Conservation (phyloP, 768 basidiomycete species). For the Rhizopogon salebrosus region DNA sequence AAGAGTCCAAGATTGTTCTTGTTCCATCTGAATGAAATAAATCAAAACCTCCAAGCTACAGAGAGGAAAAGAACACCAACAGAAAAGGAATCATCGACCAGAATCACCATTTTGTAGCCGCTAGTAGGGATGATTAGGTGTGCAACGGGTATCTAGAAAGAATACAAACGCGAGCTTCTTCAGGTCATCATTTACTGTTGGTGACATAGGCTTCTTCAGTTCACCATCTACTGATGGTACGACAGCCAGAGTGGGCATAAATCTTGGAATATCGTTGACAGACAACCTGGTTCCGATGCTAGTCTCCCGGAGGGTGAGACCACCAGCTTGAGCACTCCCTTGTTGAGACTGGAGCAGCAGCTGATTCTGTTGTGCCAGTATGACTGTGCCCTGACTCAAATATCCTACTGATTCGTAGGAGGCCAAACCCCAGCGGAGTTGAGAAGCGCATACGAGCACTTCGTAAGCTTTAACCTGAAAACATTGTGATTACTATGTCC, state of each 20-base stretch:
- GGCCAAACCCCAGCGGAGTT: constrained; percentile 1
- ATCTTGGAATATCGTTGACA: constrained; percentile 4
- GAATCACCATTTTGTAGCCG: constrained; percentile 25
- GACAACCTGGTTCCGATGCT: not conserved
- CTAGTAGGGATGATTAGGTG: constrained; percentile 2
- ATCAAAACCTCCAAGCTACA: not conserved
- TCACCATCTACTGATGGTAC: not conserved
- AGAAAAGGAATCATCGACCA: constrained; percentile 27
- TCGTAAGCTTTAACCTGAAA: not conserved
- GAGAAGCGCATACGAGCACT: constrained; percentile 1
- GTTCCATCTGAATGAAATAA: constrained; percentile 20
- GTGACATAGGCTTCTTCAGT: too few relatives aligned
- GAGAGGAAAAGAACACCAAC: constrained; percentile 4
- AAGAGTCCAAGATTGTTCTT: constrained; percentile 22
- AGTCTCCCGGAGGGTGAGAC: constrained; percentile 6
- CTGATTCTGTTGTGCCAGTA: constrained; percentile 18
- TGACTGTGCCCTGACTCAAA: constrained; percentile 24
- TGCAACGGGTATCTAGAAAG: not conserved
- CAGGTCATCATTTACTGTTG: too few relatives aligned
- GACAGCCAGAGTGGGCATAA: constrained; percentile 9
- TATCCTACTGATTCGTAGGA: constrained; percentile 1
- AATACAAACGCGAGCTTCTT: constrained; percentile 3
- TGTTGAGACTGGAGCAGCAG: constrained; percentile 4
- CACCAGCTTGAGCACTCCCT: constrained; percentile 1
- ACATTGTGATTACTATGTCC: not conserved